Evolutionary conservation across 2,329 filamentous ascomycete species (phyloP), one percentile per base, ranked within the genome.

Genomic region (Nigrospora sphaerica): DNA sequence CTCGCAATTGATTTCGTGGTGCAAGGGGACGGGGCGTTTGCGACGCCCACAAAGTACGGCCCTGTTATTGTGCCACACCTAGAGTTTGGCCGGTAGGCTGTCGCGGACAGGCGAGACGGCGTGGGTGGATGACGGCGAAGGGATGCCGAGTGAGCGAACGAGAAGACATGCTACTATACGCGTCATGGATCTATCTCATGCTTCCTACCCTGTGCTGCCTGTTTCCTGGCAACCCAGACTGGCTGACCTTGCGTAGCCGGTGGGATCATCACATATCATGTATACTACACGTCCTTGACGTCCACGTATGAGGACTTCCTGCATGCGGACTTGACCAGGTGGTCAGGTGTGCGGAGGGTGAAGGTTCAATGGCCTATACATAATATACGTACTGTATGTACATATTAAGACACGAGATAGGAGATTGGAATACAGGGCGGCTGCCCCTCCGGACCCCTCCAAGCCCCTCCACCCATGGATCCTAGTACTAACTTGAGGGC

Each of bases 1-100:
- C 70, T 98, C 39, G 93, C 92, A 1, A 88, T 95, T 2, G 93
- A 98, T 65, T 98, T 96, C 64, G 88, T 98, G 65, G 92, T 98
- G 18, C 93, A 98, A 67, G 90, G 88, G 1, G 92, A 96, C 56
- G 86, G 87, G 1, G 79, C 81, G 1, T 92, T 86, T 65, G 86
- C 81, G 35, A 77, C 79, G 53, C 88, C 93, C 41, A 91, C 93
- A 55, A 98, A 98, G 71, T 98, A 95, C 64, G 93, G 93, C 0
- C 93, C 93, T 12, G 93, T 98, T 14, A 91, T 97, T 67, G 83
- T 98, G 56, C 93, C 93, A 35, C 90, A 85, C 66, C 67, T 92
- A 52, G 87, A 91, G 64, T 85, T 82, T 70, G 86, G 86, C 17
- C 71, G 80, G 57, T 87, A 67, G 48, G 18, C 13, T 7, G 28